phyloP scores from a whole-genome alignment of 1,284 basidiomycete genomes.

The Leccinum subatratum region DNA sequence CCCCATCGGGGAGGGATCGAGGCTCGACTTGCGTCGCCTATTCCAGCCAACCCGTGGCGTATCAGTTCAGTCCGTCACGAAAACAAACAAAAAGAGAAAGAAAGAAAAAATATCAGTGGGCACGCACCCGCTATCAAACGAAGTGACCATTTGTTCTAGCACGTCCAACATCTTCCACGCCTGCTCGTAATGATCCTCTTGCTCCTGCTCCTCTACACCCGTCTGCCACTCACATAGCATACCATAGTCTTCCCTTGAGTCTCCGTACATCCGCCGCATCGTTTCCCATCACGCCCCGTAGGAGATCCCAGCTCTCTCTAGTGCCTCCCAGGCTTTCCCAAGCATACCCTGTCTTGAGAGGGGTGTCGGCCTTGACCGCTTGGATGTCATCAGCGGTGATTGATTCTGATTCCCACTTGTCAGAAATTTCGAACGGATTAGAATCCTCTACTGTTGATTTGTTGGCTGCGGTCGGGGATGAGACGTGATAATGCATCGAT shows the following conservation, averaged over 20 bases:
- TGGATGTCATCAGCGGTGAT: slow-evolving; percentile 23
- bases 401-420: slow-evolving; percentile 33
- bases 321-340: slow-evolving; percentile 48
- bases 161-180: slow-evolving; percentile 55
- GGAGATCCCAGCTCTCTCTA: slow-evolving; percentile 49
- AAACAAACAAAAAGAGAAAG: not conserved
- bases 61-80: slow-evolving; percentile 4
- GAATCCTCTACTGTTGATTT: slow-evolving; percentile 34
- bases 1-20: slow-evolving; percentile 27
- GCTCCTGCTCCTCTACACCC: slow-evolving; percentile 36
- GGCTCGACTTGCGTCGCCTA: slow-evolving; percentile 43
- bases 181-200: slow-evolving; percentile 51
- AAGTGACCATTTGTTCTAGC: slow-evolving; percentile 50
- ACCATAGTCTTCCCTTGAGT: slow-evolving; percentile 56
- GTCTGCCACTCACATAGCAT: slow-evolving; percentile 42
- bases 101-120: not conserved
- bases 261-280: slow-evolving; percentile 63
- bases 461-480: slow-evolving; percentile 30
- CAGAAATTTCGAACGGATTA: slow-evolving; percentile 59
- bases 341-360: slow-evolving; percentile 58
- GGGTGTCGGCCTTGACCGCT: slow-evolving; percentile 14
- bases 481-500: slow-evolving; percentile 67
- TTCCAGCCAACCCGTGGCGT: too few species aligned
- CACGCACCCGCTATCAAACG: slow-evolving; percentile 50
- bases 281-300: slow-evolving; percentile 44